phyloP scores from a whole-genome alignment of 1,284 basidiomycete species.

The Sanghuangporus sanghuang region DNA sequence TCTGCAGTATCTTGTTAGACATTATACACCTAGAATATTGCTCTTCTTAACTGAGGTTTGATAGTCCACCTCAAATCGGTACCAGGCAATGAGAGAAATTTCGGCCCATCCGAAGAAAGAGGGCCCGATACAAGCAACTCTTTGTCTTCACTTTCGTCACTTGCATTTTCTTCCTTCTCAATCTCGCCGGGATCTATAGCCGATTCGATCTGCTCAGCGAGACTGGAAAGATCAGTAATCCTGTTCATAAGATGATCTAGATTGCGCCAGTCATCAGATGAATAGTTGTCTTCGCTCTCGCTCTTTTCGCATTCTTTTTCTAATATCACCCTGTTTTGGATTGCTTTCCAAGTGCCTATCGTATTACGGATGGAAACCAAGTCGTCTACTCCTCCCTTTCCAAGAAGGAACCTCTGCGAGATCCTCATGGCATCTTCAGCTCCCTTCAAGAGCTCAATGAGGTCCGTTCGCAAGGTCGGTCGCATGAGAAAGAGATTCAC shows the following conservation, averaged over 20 bases:
- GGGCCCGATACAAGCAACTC: slow-evolving; percentile 7
- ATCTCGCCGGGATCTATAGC: slow-evolving; percentile 40
- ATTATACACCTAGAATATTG: not conserved
- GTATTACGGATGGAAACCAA: slow-evolving; percentile 59
- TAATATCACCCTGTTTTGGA: slow-evolving; percentile 44
- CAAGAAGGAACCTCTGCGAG: slow-evolving; percentile 72
- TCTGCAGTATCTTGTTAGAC: slow-evolving; percentile 34
- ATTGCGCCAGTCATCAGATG: slow-evolving; percentile 42
- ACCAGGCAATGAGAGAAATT: slow-evolving; percentile 4
- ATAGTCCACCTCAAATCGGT: slow-evolving; percentile 51
- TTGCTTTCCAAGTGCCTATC: slow-evolving; percentile 51
- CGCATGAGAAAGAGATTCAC: slow-evolving; percentile 72
- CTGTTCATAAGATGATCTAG: slow-evolving; percentile 51
- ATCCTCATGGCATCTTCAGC: slow-evolving; percentile 74
- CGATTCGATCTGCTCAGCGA: slow-evolving; percentile 55
- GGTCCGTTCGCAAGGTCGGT: slow-evolving; percentile 64
- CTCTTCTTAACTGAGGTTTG: slow-evolving; percentile 56
- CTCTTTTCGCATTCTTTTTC: slow-evolving; percentile 50
- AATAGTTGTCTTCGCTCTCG: slow-evolving; percentile 29
- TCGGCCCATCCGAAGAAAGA: not conserved
- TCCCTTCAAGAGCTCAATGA: slow-evolving; percentile 52
- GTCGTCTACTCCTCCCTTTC: slow-evolving; percentile 65
- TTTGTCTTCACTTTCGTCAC: slow-evolving; percentile 16
- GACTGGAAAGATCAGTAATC: slow-evolving; percentile 48
- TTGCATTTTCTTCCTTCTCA: slow-evolving; percentile 21